Evolutionary conservation across 495 filamentous ascomycete genomes (phyloP), one percentile per base, ranked within the genome.

Genomic region (Copromyces sp.): DNA sequence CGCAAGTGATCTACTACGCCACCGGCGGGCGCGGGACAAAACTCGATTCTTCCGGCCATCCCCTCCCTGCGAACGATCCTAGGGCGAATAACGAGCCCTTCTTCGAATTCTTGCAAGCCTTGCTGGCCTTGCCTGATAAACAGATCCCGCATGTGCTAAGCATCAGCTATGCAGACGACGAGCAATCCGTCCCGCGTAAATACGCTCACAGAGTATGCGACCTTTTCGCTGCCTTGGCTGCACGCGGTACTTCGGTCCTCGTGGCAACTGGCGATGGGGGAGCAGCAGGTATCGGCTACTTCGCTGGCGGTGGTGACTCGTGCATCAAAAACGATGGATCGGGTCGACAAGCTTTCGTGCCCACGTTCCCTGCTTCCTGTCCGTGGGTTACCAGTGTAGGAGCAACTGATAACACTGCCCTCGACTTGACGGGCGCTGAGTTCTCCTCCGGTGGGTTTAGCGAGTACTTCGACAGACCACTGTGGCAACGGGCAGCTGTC

Each of bases 371-470:
- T 0, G 90, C 90, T 0, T 85, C 87, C n/a, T 96, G 93, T 74
- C 93, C 93, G 0, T 95, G 89, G 76, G 89, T 95, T 5, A 97
- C 93, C 0, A 82, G 89, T 0, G 91, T 95, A 9, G 93, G 93
- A 14, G 92, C 90, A 5, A 93, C 90, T 0, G 81, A 82, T n/a
- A 82, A 85, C 20, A 83, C 86, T 1, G 77, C 81, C 3, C 85
- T 89, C 8, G 89, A 90, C 20, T 82, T 90, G 59, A 84, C 79
- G 32, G 90, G 86, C 14, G 84, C 89, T 42, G 76, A 73, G 35
- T 91, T 88, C 74, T 89, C 88, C 40, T 86, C 86, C 0, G 93
- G 90, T 9, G 92, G 93, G 1, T 95, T 96, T 80, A 90, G 88
- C 4, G 86, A 91, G 59, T 83, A 86, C n/a, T 95, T 92, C 75